These are phyloP conservation scores for Parafenestella ontariensis DNA, from an alignment of 2,329 filamentous ascomycete genomes.

Conservation along the genomic window DNA sequence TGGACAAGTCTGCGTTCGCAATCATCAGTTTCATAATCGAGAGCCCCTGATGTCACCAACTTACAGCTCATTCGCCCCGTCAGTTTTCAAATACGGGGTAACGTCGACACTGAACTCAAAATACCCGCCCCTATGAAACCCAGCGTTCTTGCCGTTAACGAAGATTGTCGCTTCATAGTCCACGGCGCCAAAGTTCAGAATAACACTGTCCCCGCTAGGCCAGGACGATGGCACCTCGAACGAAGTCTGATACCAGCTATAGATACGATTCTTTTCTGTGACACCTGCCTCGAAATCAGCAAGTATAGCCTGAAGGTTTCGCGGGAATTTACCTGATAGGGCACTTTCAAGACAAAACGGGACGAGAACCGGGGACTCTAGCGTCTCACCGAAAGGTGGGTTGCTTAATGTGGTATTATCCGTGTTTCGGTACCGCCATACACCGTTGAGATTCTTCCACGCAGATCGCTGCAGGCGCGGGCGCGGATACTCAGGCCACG, in stretches of 20 bases:
- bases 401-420: conserved; percentile 46
- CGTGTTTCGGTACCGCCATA: conserved; percentile 62
- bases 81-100: conserved; percentile 54
- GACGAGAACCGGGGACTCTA: conserved; percentile 57
- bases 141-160: conserved; percentile 62
- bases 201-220: conserved; percentile 50
- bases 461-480: conserved; percentile 62
- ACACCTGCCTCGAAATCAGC: conserved; percentile 49
- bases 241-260: conserved; percentile 59
- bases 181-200: conserved; percentile 66
- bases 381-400: conserved; percentile 55
- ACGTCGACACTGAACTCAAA: conserved; percentile 67
- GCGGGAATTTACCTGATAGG: conserved; percentile 52
- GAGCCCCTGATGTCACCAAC: conserved; percentile 5
- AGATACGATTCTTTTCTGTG: conserved; percentile 47
- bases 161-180: conserved; percentile 66
- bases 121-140: conserved; percentile 66
- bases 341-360: conserved; percentile 64
- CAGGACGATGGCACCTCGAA: conserved; percentile 61
- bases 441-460: conserved; percentile 66
- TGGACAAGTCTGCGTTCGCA: conserved; percentile 62
- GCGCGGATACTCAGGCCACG: conserved; percentile 66
- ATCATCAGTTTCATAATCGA: background rate
- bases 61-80: conserved; percentile 63
- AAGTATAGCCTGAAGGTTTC: conserved; percentile 45